phyloP scores from a whole-genome alignment of 805 yeast species.

The Lipomyces kockii region DNA sequence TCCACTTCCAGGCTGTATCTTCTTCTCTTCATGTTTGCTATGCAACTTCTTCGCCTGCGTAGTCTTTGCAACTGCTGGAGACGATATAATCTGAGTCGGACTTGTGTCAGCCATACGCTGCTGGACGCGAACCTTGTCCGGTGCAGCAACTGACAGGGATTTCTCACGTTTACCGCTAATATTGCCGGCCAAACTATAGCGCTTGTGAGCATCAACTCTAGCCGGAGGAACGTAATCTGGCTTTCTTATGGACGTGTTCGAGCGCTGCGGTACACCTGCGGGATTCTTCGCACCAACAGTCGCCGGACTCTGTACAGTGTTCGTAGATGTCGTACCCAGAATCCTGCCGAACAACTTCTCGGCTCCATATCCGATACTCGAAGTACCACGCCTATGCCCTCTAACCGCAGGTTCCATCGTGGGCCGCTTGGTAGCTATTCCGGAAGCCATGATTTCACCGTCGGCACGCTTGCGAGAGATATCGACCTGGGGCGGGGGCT shows the following conservation, averaged over 20 bases:
- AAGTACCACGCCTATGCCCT: constrained; percentile 31
- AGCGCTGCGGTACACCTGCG: constrained; percentile 3
- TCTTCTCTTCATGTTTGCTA: constrained; percentile 18
- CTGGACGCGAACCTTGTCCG: not conserved
- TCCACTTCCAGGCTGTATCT: constrained; percentile 17
- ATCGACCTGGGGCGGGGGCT: not conserved
- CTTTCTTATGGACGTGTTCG: constrained; percentile 9
- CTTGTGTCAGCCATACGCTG: constrained; percentile 4
- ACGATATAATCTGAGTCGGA: not conserved
- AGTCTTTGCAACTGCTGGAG: not conserved
- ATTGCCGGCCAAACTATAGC: constrained; percentile 6
- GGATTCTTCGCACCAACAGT: not conserved
- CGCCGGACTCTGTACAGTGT: constrained; percentile 8
- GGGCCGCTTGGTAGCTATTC: constrained; percentile 8
- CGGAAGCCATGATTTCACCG: constrained; percentile 8
- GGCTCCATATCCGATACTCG: constrained; percentile 33
- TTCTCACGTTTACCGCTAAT: constrained; percentile 3
- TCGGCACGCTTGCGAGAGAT: not conserved
- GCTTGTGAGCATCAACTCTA: not conserved
- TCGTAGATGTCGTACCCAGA: constrained; percentile 1
- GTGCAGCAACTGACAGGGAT: constrained; percentile 2
- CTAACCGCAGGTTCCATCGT: not conserved
- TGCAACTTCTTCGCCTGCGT: constrained; percentile 3
- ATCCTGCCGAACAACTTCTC: constrained; percentile 33
- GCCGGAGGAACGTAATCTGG: not conserved